Conservation (phyloP, 2,329 filamentous ascomycete species). For the Ophiostoma pallidulum region DNA sequence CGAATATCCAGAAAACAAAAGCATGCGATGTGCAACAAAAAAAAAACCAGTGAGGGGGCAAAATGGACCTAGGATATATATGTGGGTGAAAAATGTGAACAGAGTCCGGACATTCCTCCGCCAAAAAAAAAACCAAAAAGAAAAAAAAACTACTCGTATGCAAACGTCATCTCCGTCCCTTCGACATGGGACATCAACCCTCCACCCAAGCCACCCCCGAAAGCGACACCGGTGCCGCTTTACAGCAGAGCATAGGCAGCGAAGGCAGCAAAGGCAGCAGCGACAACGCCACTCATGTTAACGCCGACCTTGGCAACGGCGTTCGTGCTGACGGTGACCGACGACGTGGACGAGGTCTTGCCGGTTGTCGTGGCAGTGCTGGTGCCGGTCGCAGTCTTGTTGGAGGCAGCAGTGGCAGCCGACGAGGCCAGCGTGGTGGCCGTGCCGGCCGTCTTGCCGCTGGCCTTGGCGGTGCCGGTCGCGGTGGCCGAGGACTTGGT, state of each 20-base stretch:
- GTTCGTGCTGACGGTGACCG: slow-evolving; percentile 24
- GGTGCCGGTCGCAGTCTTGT: not conserved
- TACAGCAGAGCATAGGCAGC: slow-evolving; percentile 21
- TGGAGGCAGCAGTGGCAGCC: slow-evolving; percentile 15
- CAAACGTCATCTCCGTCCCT: not conserved
- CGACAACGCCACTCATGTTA: slow-evolving; percentile 18
- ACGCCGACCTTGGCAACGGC: slow-evolving; percentile 17
- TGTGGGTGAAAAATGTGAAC: too few relatives aligned
- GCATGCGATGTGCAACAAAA: not conserved
- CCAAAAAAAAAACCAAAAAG: slow-evolving; percentile 2
- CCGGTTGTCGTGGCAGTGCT: not conserved
- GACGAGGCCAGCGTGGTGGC: slow-evolving; percentile 24
- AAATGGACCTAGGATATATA: too few relatives aligned
- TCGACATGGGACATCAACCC: not conserved
- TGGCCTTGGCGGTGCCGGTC: slow-evolving; percentile 15
- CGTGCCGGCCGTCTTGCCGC: slow-evolving; percentile 12
- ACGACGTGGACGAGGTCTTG: slow-evolving; percentile 8
- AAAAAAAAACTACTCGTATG: not conserved
- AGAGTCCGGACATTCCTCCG: too few relatives aligned
- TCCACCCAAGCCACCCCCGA: too few relatives aligned
- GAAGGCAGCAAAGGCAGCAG: slow-evolving; percentile 20
- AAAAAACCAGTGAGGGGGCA: too few relatives aligned
- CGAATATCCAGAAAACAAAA: not conserved
- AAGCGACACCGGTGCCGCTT: too few relatives aligned
- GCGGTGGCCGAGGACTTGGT: slow-evolving; percentile 22